phyloP scores from a whole-genome alignment of 1,284 basidiomycete genomes.

The Rhodofomes roseus region DNA sequence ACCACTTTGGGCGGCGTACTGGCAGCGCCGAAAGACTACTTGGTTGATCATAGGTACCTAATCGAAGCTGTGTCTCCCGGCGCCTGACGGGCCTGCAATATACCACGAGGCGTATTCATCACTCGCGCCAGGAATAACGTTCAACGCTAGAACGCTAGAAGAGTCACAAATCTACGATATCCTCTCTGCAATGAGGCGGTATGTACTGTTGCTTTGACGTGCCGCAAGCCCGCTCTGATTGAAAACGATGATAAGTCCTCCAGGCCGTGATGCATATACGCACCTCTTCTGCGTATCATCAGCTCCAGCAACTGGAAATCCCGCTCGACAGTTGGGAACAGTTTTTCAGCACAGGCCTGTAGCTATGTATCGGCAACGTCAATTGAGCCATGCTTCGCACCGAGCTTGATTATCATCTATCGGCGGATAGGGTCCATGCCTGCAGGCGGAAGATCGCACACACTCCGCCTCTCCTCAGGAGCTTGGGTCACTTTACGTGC shows the following conservation, averaged over 20 bases:
- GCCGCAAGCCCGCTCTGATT: neutral
- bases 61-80: neutral
- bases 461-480: neutral
- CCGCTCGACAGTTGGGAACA: neutral
- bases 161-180: neutral
- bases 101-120: neutral
- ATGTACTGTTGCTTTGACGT: neutral
- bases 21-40: neutral
- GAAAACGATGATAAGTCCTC: neutral
- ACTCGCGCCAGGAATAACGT: neutral
- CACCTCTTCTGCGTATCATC: neutral
- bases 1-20: neutral
- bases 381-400: neutral
- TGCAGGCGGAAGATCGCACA: neutral
- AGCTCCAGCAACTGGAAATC: neutral
- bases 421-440: neutral
- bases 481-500: neutral
- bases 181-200: conserved; percentile 1
- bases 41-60: neutral
- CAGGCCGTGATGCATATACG: neutral
- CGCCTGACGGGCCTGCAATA: neutral
- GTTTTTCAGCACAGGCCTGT: neutral
- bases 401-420: neutral
- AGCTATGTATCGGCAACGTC: neutral
- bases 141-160: neutral